phyloP scores from a whole-genome alignment of 148 eudicot species.

The Chenopodium album region DNA sequence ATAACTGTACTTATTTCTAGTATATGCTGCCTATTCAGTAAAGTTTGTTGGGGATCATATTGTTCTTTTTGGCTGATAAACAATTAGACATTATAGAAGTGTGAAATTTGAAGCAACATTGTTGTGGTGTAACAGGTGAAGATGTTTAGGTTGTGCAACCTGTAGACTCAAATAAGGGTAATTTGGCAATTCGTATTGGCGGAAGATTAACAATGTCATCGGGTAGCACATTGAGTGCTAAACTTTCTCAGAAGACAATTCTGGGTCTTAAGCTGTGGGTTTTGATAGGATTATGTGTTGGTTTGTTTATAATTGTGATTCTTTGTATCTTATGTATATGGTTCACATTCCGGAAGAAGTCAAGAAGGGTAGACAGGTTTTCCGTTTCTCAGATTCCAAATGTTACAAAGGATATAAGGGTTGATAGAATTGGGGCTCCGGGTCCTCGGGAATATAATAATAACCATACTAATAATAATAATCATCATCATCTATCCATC shows the following conservation, averaged over 20 bases:
- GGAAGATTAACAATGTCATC: constrained; percentile 24
- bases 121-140: constrained; percentile 29
- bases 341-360: constrained; percentile 53
- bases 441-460: constrained; percentile 30
- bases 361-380: constrained; percentile 43
- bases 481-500: constrained; percentile 38
- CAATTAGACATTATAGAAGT: not conserved
- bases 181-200: constrained; percentile 8
- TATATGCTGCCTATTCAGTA: not conserved
- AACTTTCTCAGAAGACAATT: constrained; percentile 34
- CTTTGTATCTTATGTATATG: constrained; percentile 59
- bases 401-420: constrained; percentile 73
- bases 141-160: constrained; percentile 24
- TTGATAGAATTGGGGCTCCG: constrained; percentile 59
- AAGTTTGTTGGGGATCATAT: not conserved
- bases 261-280: constrained; percentile 67
- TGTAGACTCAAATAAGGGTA: constrained; percentile 11
- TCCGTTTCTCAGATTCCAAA: constrained; percentile 61
- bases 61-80: not conserved
- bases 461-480: constrained; percentile 24
- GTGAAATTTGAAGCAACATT: not conserved
- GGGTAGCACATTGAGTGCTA: constrained; percentile 26
- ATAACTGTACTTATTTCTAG: not conserved
- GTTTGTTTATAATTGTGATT: constrained; percentile 60
- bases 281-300: constrained; percentile 57